These are phyloP conservation scores for Maudiozyma humilis DNA, from an alignment of 1,139 yeast species.

Conservation along the genomic window DNA sequence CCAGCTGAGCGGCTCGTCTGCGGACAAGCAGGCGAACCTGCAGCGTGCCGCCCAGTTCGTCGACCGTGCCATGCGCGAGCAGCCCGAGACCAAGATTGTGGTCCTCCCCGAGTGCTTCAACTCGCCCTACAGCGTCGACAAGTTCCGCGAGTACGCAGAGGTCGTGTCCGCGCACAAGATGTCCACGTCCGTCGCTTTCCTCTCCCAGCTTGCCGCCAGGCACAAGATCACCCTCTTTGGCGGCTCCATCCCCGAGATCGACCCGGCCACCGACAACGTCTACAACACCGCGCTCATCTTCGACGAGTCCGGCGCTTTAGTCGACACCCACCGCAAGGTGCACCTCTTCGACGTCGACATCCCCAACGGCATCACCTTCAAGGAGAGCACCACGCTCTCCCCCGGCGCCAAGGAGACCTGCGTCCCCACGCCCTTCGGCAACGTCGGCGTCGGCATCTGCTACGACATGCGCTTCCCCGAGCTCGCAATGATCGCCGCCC, in stretches of 20 bases:
- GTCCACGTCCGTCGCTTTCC: constrained; percentile 34
- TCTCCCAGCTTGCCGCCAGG: constrained; percentile 56
- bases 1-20: constrained; percentile 28
- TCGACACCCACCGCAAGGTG: constrained; percentile 81
- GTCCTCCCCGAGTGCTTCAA: constrained; percentile 74
- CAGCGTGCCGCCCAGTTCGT: constrained; percentile 44
- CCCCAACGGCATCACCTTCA: constrained; percentile 79
- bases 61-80: constrained; percentile 42
- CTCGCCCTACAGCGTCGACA: constrained; percentile 84
- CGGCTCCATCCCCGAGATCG: constrained; percentile 83
- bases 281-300: constrained; percentile 82
- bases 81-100: constrained; percentile 47
- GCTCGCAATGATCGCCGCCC: constrained; percentile 70
- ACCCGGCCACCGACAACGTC: constrained; percentile 44
- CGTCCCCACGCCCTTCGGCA: constrained; percentile 62
- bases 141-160: constrained; percentile 82
- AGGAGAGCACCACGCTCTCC: constrained; percentile 66
- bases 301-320: constrained; percentile 57
- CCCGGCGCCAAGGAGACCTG: constrained; percentile 80
- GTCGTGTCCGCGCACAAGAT: constrained; percentile 41
- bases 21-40: constrained; percentile 54
- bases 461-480: constrained; percentile 92
- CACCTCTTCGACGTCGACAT: constrained; percentile 89
- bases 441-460: constrained; percentile 82
- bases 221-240: constrained; percentile 63